Evolutionary conservation across 2,329 filamentous ascomycete genomes (phyloP).

Genomic region (Laburnicola sp.): DNA sequence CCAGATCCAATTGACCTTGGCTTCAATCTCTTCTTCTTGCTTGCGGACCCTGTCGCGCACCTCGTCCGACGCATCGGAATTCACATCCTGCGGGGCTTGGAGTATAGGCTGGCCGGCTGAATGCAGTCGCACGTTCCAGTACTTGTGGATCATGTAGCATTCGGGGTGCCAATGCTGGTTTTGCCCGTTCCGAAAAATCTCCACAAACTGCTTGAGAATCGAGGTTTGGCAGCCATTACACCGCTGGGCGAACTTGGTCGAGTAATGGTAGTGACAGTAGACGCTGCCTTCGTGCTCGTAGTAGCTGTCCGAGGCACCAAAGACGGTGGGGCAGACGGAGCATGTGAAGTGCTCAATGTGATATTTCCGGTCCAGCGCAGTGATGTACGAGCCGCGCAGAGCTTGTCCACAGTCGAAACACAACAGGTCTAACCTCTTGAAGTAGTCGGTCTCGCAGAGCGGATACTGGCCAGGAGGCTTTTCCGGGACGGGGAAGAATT

Average conservation of each 20-base stretch:
- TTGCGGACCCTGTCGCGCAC: constrained; percentile 76
- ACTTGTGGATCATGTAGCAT: constrained; percentile 99
- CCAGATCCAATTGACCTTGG: constrained; percentile 98
- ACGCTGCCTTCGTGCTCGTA: constrained; percentile 97
- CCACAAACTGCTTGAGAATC: constrained; percentile 98
- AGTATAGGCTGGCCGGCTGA: constrained; percentile 47
- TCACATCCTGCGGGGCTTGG: constrained; percentile 40
- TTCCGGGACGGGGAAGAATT: constrained; percentile 97
- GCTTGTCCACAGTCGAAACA: constrained; percentile 92
- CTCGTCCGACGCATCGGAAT: constrained; percentile 64
- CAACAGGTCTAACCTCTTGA: constrained; percentile 84
- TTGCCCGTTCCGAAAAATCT: constrained; percentile 96
- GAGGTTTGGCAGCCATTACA: constrained; percentile 97
- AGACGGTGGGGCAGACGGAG: constrained; percentile 95
- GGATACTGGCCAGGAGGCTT: constrained; percentile 89
- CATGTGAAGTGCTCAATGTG: constrained; percentile 98
- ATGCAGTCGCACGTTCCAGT: constrained; percentile 91
- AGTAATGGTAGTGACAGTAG: constrained; percentile 99
- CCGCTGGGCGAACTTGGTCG: constrained; percentile 91
- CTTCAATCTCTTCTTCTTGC: constrained; percentile 92
- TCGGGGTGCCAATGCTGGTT: constrained; percentile 99
- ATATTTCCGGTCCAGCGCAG: constrained; percentile 94
- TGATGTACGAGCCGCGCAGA: constrained; percentile 95
- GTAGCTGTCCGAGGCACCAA: constrained; percentile 96
- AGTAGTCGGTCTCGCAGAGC: constrained; percentile 96